A percentile compares a stretch with the other conserved stretches of the same genome.
These are phyloP conservation scores for Davidsoniella neocaledoniae DNA, from an alignment of 2,329 filamentous ascomycete genomes.

Conservation along the genomic window DNA sequence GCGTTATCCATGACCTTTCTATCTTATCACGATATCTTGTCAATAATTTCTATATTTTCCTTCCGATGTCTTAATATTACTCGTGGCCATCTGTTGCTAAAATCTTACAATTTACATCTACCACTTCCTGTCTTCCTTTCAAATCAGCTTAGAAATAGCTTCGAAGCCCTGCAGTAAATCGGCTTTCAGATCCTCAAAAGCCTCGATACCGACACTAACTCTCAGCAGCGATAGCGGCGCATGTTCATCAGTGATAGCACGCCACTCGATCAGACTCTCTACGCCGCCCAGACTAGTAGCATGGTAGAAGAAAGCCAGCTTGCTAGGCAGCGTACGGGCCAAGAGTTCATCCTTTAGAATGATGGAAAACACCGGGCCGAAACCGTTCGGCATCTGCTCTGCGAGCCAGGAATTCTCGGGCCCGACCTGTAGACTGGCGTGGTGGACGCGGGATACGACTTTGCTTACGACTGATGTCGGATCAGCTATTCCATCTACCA, in stretches of 20 bases:
- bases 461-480: slow-evolving; percentile 26
- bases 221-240: slow-evolving; percentile 60
- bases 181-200: slow-evolving; percentile 62
- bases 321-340: slow-evolving; percentile 58
- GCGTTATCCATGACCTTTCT: too few species aligned
- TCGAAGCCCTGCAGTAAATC: slow-evolving; percentile 56
- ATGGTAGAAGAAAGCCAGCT: slow-evolving; percentile 74
- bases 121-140: background rate
- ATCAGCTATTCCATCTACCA: slow-evolving; percentile 33
- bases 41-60: background rate
- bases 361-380: slow-evolving; percentile 74
- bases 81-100: background rate
- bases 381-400: slow-evolving; percentile 83
- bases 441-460: slow-evolving; percentile 45
- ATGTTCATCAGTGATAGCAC: slow-evolving; percentile 63
- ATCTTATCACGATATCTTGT: background rate
- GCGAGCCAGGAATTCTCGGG: slow-evolving; percentile 50
- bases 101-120: background rate
- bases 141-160: slow-evolving; percentile 26
- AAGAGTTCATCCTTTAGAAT: slow-evolving; percentile 40
- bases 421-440: slow-evolving; percentile 58
- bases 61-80: background rate
- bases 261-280: slow-evolving; percentile 93
- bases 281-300: slow-evolving; percentile 88
- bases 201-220: slow-evolving; percentile 76